phyloP scores from a whole-genome alignment of 73 alveolate genomes.

The Paramecium sexaurelia region DNA sequence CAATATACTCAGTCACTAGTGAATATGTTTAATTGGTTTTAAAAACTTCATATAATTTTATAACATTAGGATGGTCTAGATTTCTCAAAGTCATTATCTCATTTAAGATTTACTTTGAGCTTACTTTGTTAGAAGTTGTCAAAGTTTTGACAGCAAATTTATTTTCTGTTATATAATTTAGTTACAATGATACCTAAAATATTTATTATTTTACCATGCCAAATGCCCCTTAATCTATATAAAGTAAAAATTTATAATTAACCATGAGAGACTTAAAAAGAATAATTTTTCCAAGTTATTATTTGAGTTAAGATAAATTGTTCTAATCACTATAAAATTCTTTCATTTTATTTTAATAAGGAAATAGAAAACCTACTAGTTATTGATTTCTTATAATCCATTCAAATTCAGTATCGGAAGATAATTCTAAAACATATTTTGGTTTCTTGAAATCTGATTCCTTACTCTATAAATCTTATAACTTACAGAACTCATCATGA shows the following conservation, averaged over 20 bases:
- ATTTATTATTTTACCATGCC: background rate
- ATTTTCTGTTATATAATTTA: background rate
- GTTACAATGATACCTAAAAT: background rate
- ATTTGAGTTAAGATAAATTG: background rate
- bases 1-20: slow-evolving; percentile 27
- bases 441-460: background rate
- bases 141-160: background rate
- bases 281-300: background rate
- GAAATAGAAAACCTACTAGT: slow-evolving; percentile 8
- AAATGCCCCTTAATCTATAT: background rate
- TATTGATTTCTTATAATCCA: background rate
- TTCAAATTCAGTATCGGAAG: background rate
- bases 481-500: slow-evolving; percentile 36
- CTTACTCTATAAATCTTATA: background rate
- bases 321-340: background rate
- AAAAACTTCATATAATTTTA: slow-evolving; percentile 63
- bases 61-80: slow-evolving; percentile 61
- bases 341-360: background rate
- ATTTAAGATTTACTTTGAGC: background rate
- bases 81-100: slow-evolving; percentile 49
- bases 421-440: background rate
- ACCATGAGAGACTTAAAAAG: background rate
- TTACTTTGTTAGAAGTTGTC: background rate
- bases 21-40: slow-evolving; percentile 47
- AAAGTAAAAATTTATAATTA: background rate